These are phyloP conservation scores for Peterozyma toletana DNA, from an alignment of 805 yeast species.

Conservation along the genomic window DNA sequence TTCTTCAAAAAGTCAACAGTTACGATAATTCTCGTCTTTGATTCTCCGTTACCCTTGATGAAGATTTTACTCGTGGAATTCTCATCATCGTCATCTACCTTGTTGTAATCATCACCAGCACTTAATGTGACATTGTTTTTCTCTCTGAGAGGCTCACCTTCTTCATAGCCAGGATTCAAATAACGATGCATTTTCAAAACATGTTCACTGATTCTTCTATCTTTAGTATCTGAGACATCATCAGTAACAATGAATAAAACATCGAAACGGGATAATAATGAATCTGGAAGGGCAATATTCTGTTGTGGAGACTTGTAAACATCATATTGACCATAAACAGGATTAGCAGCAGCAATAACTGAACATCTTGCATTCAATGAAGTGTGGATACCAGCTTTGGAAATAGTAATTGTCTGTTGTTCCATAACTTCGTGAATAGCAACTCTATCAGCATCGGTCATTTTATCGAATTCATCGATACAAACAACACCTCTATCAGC, in stretches of 20 bases:
- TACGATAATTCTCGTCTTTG: conserved; percentile 40
- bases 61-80: conserved; percentile 40
- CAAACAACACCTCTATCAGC: conserved; percentile 97
- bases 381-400: conserved; percentile 97
- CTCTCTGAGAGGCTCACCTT: conserved; percentile 92
- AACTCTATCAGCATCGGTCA: conserved; percentile 94
- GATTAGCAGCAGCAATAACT: conserved; percentile 97
- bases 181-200: conserved; percentile 90
- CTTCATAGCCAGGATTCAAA: conserved; percentile 78
- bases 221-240: conserved; percentile 79
- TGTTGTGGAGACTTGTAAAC: conserved; percentile 93
- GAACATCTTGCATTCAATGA: conserved; percentile 95
- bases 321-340: conserved; percentile 94
- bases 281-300: conserved; percentile 95
- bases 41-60: conserved; percentile 56
- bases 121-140: conserved; percentile 62
- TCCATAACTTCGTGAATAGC: conserved; percentile 99
- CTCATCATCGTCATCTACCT: conserved; percentile 39
- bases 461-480: conserved; percentile 97
- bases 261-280: conserved; percentile 94
- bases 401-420: conserved; percentile 96
- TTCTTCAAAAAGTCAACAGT: conserved; percentile 84
- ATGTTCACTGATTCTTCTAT: conserved; percentile 86
- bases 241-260: conserved; percentile 92
- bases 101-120: conserved; percentile 59